Conservation (phyloP, 345 rosid species). For the Salix dunnii region DNA sequence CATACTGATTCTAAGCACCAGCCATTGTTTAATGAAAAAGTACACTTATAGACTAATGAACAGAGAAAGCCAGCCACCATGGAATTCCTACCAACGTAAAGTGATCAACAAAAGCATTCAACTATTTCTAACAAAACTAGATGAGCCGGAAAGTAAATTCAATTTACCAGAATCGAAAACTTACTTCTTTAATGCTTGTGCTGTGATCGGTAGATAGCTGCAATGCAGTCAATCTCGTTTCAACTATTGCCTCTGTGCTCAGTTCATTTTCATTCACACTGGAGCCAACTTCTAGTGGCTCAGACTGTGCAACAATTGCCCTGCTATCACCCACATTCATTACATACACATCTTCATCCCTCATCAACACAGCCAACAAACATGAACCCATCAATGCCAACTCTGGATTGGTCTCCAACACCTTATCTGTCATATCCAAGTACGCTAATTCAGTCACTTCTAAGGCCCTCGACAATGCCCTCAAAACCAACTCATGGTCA, state of each 20-base stretch:
- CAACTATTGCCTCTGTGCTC: conserved; percentile 44
- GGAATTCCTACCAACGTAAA: neutral
- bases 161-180: conserved; percentile 19
- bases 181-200: conserved; percentile 92
- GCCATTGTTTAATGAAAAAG: neutral
- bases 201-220: conserved; percentile 96
- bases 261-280: conserved; percentile 33
- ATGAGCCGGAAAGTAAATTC: neutral
- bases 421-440: conserved; percentile 91
- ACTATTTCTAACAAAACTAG: neutral
- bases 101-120: conserved; percentile 1
- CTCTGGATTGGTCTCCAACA: conserved; percentile 81
- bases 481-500: conserved; percentile 70
- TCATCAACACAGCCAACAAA: conserved; percentile 84
- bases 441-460: conserved; percentile 78
- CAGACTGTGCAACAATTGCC: conserved; percentile 84
- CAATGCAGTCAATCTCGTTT: conserved; percentile 64
- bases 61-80: neutral
- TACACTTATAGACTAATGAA: neutral
- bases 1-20: neutral
- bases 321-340: conserved; percentile 99
- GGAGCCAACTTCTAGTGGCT: conserved; percentile 43
- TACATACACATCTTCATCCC: conserved; percentile 92
- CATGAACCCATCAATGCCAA: conserved; percentile 98
- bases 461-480: conserved; percentile 80